These are phyloP conservation scores for Lepidium sativum DNA, from an alignment of 345 rosid genomes.

Conservation along the genomic window DNA sequence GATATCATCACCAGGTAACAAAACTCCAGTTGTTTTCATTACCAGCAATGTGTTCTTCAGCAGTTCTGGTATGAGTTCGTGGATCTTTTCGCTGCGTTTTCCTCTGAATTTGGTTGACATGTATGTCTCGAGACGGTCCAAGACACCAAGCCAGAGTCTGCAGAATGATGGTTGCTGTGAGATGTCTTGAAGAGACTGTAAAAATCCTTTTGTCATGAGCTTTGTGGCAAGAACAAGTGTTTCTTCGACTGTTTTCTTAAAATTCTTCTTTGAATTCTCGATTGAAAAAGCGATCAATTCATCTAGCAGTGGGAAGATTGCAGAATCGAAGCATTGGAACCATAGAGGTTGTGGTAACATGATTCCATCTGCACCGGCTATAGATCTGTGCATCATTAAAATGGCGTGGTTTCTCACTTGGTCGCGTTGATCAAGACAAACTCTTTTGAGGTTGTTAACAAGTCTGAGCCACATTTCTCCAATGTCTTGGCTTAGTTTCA, in stretches of 20 bases:
- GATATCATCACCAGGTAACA: conserved; percentile 43
- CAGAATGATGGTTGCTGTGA: conserved; percentile 55
- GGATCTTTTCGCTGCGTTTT: conserved; percentile 44
- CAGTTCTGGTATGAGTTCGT: conserved; percentile 56
- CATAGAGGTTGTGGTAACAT: conserved; percentile 40
- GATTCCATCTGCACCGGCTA: conserved; percentile 46
- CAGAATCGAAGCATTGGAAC: conserved; percentile 63
- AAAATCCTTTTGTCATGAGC: conserved; percentile 50
- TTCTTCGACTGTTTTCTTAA: conserved; percentile 44
- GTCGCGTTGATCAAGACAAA: conserved; percentile 60
- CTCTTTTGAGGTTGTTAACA: conserved; percentile 45
- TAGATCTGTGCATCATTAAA: conserved; percentile 38
- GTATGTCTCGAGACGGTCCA: conserved; percentile 47
- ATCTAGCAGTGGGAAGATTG: conserved; percentile 49
- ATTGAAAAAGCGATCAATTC: conserved; percentile 37
- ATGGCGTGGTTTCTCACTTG: conserved; percentile 65
- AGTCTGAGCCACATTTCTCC: conserved; percentile 78
- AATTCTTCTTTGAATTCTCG: conserved; percentile 37
- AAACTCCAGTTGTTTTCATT: conserved; percentile 57
- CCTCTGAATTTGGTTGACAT: conserved; percentile 55
- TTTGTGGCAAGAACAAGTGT: conserved; percentile 55
- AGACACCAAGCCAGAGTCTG: conserved; percentile 61
- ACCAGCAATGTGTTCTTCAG: conserved; percentile 60
- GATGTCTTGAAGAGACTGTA: conserved; percentile 47
- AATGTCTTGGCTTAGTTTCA: conserved; percentile 43